Conservation (phyloP, 2,329 filamentous ascomycete species). For the Fusarium setosum region DNA sequence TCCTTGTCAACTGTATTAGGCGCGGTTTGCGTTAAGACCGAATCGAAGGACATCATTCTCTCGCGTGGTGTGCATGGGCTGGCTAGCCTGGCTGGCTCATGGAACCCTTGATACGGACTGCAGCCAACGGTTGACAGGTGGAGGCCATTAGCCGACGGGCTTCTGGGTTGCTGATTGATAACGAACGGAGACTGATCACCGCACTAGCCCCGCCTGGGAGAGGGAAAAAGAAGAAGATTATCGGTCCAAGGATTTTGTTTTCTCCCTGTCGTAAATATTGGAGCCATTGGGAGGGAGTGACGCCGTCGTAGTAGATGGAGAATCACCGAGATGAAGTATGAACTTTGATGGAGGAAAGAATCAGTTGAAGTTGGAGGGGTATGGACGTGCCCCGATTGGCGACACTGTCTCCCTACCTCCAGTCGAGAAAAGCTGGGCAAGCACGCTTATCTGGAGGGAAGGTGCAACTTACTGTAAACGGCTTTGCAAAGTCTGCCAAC, state of each 20-base stretch:
- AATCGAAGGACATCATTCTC: conserved; percentile 15
- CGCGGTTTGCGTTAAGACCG: conserved; percentile 13
- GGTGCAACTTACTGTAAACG: conserved; percentile 9
- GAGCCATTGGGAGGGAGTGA: not conserved
- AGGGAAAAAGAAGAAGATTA: not conserved
- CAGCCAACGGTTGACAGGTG: conserved; percentile 14
- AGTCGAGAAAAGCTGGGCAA: not conserved
- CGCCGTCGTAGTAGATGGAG: not conserved
- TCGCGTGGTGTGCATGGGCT: conserved; percentile 26
- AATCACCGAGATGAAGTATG: conserved; percentile 2
- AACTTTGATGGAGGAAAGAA: not conserved
- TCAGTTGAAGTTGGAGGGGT: not conserved
- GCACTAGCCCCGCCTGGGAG: not conserved
- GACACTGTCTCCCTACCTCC: no score
- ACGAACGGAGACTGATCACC: conserved; percentile 9
- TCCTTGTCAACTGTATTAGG: conserved; percentile 22
- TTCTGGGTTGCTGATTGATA: conserved; percentile 14
- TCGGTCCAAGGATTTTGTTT: not conserved
- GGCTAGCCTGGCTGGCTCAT: not conserved
- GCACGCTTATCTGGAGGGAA: conserved; percentile 9
- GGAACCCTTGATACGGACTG: conserved; percentile 7
- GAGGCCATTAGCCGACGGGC: conserved; percentile 8
- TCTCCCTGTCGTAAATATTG: not conserved
- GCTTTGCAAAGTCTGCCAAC: conserved; percentile 10
- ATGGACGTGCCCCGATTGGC: conserved; percentile 13